These are phyloP conservation scores for Zopfochytrium polystomum DNA, from an alignment of 371 early-diverging fungal species.

Conservation along the genomic window DNA sequence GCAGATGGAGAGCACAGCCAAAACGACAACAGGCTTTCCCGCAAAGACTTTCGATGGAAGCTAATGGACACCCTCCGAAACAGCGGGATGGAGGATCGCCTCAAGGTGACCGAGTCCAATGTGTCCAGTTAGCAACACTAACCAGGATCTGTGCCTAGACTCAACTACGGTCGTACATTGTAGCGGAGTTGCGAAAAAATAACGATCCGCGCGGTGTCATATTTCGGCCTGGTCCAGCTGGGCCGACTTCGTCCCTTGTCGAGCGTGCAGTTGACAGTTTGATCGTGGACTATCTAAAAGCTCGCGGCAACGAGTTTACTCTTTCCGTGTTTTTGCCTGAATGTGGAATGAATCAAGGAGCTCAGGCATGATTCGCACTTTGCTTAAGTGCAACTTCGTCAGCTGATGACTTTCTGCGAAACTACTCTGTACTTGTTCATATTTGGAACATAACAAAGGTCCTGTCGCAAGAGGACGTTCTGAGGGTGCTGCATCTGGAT, in stretches of 20 bases:
- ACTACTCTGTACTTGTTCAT: too few relatives aligned
- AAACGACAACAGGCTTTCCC: too few relatives aligned
- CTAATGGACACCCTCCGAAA: constrained; percentile 30
- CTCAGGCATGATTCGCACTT: too few relatives aligned
- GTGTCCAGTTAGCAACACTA: neutral
- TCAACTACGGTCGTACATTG: constrained; percentile 38
- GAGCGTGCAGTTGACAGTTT: constrained; percentile 41
- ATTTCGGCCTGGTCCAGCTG: neutral
- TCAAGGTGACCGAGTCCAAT: constrained; percentile 27
- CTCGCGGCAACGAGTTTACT: constrained; percentile 43
- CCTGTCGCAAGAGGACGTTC: too few relatives aligned
- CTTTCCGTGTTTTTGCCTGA: constrained; percentile 52
- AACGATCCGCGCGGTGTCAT: neutral
- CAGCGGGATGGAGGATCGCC: constrained; percentile 35
- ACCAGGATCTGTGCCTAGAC: constrained; percentile 20
- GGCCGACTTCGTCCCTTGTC: constrained; percentile 6
- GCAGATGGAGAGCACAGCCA: too few relatives aligned
- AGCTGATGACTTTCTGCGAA: too few relatives aligned
- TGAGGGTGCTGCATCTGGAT: too few relatives aligned
- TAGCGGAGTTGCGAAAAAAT: constrained; percentile 34
- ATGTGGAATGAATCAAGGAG: too few relatives aligned
- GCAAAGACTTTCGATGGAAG: constrained; percentile 25
- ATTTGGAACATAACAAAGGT: too few relatives aligned
- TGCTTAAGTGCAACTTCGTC: too few relatives aligned
- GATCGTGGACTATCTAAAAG: constrained; percentile 41